Conservation (phyloP, 2,329 filamentous ascomycete species). For the Talaromyces sp. region DNA sequence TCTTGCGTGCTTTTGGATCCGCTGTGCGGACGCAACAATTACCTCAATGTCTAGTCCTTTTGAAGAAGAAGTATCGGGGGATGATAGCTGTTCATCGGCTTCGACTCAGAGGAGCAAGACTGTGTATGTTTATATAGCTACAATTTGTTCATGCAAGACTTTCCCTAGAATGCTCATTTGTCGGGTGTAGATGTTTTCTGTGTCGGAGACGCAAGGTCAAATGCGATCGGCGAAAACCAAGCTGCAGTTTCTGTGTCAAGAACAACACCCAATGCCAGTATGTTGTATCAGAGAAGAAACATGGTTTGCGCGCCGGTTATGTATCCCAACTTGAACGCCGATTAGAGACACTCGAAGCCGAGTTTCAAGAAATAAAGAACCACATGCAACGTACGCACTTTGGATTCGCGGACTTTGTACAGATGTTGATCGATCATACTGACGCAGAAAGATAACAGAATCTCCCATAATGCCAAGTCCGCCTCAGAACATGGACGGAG, state of each 20-base stretch:
- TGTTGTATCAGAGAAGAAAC: not conserved
- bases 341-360: not conserved
- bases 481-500: not conserved
- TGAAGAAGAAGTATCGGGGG: not conserved
- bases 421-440: not conserved
- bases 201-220: slow-evolving; percentile 19
- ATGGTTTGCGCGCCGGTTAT: not conserved
- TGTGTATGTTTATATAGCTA: not conserved
- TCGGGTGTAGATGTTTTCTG: slow-evolving; percentile 9
- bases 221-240: slow-evolving; percentile 18
- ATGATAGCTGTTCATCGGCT: not conserved
- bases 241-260: slow-evolving; percentile 18
- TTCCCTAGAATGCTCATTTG: not conserved
- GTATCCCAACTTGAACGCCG: not conserved
- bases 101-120: not conserved
- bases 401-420: not conserved
- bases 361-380: not conserved
- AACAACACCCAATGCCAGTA: slow-evolving; percentile 18
- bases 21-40: not conserved
- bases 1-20: not conserved
- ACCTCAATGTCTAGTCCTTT: not conserved
- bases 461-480: not conserved
- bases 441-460: not conserved
- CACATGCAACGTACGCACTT: not conserved
- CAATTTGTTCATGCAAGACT: not conserved